Percentiles rank a stretch among this genome's conserved stretches.
These are phyloP conservation scores for Phytophthora gonapodyides DNA, from an alignment of 352 stramenopile genomes.

Conservation along the genomic window DNA sequence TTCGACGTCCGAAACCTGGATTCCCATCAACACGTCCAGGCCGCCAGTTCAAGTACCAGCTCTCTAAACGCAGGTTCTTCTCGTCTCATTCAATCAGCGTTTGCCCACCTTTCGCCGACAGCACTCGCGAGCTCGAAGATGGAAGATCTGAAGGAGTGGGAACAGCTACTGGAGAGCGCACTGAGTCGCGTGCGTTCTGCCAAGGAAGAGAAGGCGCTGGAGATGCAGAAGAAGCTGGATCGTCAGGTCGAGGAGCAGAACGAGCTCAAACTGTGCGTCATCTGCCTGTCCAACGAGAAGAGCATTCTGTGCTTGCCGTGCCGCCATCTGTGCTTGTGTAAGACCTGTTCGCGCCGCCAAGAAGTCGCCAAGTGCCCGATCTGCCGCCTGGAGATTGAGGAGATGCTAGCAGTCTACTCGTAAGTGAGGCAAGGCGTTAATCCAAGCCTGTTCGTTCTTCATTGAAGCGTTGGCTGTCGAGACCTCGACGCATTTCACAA, in stretches of 20 bases:
- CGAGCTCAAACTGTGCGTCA: conserved; percentile 87
- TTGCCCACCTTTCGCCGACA: conserved; percentile 31
- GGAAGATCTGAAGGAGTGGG: conserved; percentile 73
- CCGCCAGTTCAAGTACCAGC: background rate
- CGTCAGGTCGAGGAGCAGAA: conserved; percentile 78
- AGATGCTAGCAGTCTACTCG: conserved; percentile 85
- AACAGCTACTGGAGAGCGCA: conserved; percentile 68
- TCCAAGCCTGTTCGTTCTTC: conserved; percentile 3
- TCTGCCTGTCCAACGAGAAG: conserved; percentile 83
- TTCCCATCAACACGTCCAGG: conserved; percentile 14
- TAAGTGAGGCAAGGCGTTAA: conserved; percentile 34
- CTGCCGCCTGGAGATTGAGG: conserved; percentile 80
- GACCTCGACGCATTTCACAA: too few species aligned
- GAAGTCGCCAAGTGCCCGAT: conserved; percentile 85
- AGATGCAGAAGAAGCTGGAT: conserved; percentile 78
- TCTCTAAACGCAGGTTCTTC: conserved; percentile 19
- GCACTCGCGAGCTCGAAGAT: conserved; percentile 39
- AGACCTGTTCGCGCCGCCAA: conserved; percentile 67
- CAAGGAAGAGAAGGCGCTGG: conserved; percentile 77
- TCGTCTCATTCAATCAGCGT: conserved; percentile 33
- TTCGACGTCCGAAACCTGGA: conserved; percentile 6
- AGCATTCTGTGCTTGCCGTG: conserved; percentile 85
- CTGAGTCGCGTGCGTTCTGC: conserved; percentile 55
- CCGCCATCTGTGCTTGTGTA: conserved; percentile 81
- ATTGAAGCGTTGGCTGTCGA: too few species aligned